Evolutionary conservation across 495 filamentous ascomycete species (phyloP).

Genomic region (Aspergillus olivimuriae): DNA sequence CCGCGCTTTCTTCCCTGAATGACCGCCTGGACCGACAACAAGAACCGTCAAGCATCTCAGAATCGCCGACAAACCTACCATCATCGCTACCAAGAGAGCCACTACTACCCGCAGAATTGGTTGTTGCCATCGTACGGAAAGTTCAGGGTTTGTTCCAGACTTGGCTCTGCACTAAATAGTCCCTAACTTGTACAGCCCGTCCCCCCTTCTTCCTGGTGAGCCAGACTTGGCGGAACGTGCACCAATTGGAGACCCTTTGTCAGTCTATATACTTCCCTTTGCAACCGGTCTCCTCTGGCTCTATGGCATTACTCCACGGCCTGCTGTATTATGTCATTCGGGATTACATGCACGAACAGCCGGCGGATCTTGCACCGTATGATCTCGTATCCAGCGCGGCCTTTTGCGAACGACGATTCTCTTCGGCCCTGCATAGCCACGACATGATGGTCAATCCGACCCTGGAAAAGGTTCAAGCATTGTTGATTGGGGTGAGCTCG

Average conservation of each 20-base stretch:
- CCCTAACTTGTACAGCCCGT: constrained; percentile 12
- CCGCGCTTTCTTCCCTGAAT: constrained; percentile 15
- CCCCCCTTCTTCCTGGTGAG: constrained; percentile 22
- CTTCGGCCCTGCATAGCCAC: constrained; percentile 11
- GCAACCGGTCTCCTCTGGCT: constrained; percentile 12
- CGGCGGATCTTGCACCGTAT: constrained; percentile 12
- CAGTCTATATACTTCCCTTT: constrained; percentile 22
- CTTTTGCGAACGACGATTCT: constrained; percentile 16
- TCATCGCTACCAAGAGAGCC: constrained; percentile 4
- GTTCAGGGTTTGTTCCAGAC: constrained; percentile 14
- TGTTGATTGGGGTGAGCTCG: constrained; percentile 17
- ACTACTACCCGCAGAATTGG: constrained; percentile 18
- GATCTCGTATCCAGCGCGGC: constrained; percentile 8
- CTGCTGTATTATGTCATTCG: constrained; percentile 20
- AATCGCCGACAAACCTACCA: not conserved
- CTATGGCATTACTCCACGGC: constrained; percentile 15
- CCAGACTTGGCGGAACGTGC: constrained; percentile 18
- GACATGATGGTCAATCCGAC: constrained; percentile 19
- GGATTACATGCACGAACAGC: constrained; percentile 18
- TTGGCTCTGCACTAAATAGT: not conserved
- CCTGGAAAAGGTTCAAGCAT: constrained; percentile 20
- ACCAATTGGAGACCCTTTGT: constrained; percentile 17
- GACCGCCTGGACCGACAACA: constrained; percentile 13
- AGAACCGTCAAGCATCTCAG: not conserved
- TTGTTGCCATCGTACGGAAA: constrained; percentile 17